Evolutionary conservation across 2,329 filamentous ascomycete genomes (phyloP), one percentile per base, ranked within the genome.

Genomic region (Cladosporium cucumerinum): DNA sequence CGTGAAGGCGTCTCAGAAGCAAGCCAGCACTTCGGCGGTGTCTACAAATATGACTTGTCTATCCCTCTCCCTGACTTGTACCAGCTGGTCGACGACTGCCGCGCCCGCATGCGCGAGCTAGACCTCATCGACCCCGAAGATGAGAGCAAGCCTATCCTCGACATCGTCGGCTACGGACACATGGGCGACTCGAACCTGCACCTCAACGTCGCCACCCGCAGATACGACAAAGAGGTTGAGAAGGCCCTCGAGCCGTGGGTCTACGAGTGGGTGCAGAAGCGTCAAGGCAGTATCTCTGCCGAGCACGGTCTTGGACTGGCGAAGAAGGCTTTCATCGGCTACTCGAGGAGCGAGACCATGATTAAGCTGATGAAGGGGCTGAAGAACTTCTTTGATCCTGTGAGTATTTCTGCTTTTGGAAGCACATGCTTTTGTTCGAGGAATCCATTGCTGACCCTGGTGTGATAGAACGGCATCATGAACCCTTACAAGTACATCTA

Each of bases 151-250:
- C 92, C 93, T 1, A 93, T 96, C 6, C 86, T 96, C 1, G 90
- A 89, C 65, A 93, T 97, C n/a, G 87, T 97, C 23, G 95, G 95
- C 23, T 99, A 97, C 75, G 95, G 95, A 36, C 95, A 99, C 78
- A 98, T 99, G 93, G 96, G 95, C 46, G 95, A 99, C 78, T 88
- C 90, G 3, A 99, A 99, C 79, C 80, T 99, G 69, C 96, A 99
- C 79, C 83, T 99, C 70, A 99, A 99, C 78, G 86, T 99, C 36
- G 85, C 91, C 1, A 90, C 92, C 21, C 83, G 93, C 67, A 82
- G 89, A 67, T 98, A 95, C 78, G 92, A 95, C 78, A 91, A 93
- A 79, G 83, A 86, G 64, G 92, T 99, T 28, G 95, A 99, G 80
- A 86, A 91, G 78, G 83, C 86, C 28, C 84, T 99, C 46, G 95